These are phyloP conservation scores for Cardamine occulta DNA, from an alignment of 345 rosid genomes.

Conservation along the genomic window DNA sequence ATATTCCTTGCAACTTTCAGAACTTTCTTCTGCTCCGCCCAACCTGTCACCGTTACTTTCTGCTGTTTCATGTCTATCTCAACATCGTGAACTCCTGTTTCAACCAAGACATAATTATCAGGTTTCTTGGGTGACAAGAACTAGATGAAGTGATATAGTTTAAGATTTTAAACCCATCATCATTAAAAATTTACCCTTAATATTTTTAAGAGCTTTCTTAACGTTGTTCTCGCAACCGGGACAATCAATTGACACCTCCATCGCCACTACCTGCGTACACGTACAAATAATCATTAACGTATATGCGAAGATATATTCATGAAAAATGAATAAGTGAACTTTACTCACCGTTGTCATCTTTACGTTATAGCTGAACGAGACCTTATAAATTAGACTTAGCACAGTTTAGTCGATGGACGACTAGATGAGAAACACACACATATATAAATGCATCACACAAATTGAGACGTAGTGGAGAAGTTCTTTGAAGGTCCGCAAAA, in stretches of 20 bases:
- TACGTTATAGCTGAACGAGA: not conserved
- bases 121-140: constrained; percentile 22
- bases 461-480: constrained; percentile 25
- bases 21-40: constrained; percentile 64
- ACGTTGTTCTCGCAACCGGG: constrained; percentile 69
- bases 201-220: constrained; percentile 60
- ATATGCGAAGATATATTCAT: not conserved
- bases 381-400: not conserved
- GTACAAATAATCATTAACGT: not conserved
- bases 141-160: not conserved
- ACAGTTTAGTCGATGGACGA: constrained; percentile 20
- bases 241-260: constrained; percentile 77
- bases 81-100: constrained; percentile 66
- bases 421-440: constrained; percentile 3
- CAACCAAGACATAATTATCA: constrained; percentile 3
- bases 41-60: constrained; percentile 82
- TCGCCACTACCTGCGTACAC: constrained; percentile 57
- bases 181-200: constrained; percentile 52
- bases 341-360: constrained; percentile 48
- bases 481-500: constrained; percentile 17
- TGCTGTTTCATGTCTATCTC: constrained; percentile 65
- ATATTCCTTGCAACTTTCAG: constrained; percentile 59
- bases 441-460: not conserved
- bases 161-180: not conserved
- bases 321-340: not conserved